Conservation (phyloP, 345 rosid species). For the Laguncularia racemosa region DNA sequence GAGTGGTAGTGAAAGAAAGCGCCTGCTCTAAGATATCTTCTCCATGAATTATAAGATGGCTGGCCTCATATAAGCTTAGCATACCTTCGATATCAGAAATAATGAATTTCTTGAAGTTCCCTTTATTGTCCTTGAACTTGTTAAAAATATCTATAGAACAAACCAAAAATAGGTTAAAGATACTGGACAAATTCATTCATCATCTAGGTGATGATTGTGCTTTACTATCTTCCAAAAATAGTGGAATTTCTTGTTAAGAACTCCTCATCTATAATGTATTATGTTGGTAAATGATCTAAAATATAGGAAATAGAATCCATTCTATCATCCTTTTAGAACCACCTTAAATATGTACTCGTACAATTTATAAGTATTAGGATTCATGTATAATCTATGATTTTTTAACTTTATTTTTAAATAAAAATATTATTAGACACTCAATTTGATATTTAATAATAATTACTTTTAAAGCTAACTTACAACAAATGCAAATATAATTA, state of each 20-base stretch:
- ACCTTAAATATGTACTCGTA: no score
- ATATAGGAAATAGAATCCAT: no score
- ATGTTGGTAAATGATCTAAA: no score
- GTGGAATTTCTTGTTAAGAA: no score
- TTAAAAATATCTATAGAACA: constrained; percentile 12
- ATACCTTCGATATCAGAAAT: constrained; percentile 10
- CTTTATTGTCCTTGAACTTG: constrained; percentile 10
- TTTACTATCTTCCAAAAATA: no score
- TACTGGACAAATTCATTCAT: background rate
- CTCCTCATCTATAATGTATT: no score
- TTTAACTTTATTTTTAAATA: background rate
- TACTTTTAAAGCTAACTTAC: no score
- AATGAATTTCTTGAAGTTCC: constrained; percentile 8
- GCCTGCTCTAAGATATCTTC: constrained; percentile 17
- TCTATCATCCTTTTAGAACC: no score
- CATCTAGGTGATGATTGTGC: background rate
- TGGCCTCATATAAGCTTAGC: constrained; percentile 21
- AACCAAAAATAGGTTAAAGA: constrained; percentile 3
- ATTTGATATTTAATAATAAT: background rate
- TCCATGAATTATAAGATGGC: constrained; percentile 10
- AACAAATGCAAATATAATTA: no score
- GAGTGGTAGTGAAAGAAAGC: background rate
- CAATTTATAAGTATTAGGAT: background rate
- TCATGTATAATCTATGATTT: no score
- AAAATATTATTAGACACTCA: background rate